Conservation (phyloP, 2,329 filamentous ascomycete genomes). For the Periconia sp. region DNA sequence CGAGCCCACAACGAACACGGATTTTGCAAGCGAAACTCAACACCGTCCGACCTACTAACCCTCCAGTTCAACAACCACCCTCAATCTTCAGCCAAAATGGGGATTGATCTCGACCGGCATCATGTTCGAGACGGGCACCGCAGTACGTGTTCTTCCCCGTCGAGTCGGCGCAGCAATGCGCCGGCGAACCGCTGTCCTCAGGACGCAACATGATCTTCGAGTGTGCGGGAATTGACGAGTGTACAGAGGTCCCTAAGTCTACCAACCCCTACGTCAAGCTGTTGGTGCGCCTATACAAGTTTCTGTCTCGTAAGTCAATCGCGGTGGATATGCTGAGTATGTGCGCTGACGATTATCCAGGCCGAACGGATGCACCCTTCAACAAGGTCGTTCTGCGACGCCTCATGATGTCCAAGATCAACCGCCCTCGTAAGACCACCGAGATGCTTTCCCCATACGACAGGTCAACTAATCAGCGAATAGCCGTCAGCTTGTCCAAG, state of each 20-base stretch:
- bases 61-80: conserved; percentile 35
- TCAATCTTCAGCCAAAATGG: conserved; percentile 45
- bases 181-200: conserved; percentile 45
- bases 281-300: conserved; percentile 97
- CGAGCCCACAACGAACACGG: conserved; percentile 25
- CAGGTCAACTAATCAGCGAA: conserved; percentile 22
- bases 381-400: conserved; percentile 98
- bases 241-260: conserved; percentile 70
- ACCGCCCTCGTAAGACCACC: conserved; percentile 64
- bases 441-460: background rate
- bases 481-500: conserved; percentile 86
- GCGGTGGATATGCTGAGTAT: conserved; percentile 9
- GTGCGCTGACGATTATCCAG: conserved; percentile 55
- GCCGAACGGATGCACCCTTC: conserved; percentile 96
- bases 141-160: conserved; percentile 48
- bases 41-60: conserved; percentile 39
- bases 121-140: conserved; percentile 75
- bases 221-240: conserved; percentile 44
- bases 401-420: conserved; percentile 98
- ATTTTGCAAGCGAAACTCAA: conserved; percentile 24
- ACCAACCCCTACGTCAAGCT: conserved; percentile 98
- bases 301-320: conserved; percentile 81
- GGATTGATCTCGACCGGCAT: conserved; percentile 60
- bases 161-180: conserved; percentile 47
- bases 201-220: conserved; percentile 47